A percentile compares a stretch with the other conserved stretches of the same genome.
These are phyloP conservation scores for Aureobasidium namibiae DNA, from an alignment of 2,329 filamentous ascomycete species.

Conservation along the genomic window DNA sequence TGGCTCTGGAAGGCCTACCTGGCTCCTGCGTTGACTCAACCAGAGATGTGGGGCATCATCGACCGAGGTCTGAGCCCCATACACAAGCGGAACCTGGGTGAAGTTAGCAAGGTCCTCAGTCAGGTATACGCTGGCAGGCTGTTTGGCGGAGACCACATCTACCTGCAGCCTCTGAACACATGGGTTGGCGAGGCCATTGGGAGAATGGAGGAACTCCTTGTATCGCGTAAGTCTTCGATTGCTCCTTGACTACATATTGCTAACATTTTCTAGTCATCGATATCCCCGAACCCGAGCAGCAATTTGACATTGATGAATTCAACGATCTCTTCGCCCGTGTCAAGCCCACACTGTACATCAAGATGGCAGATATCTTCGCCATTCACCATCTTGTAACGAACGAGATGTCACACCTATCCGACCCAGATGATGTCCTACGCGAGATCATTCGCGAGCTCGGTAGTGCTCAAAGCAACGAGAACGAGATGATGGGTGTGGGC, in stretches of 20 bases:
- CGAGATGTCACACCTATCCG: conserved; percentile 70
- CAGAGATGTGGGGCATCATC: conserved; percentile 86
- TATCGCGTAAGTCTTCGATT: conserved; percentile 43
- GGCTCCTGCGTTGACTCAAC: conserved; percentile 77
- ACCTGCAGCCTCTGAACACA: conserved; percentile 87
- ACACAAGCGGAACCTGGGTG: conserved; percentile 84
- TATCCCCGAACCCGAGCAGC: conserved; percentile 77
- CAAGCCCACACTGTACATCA: conserved; percentile 98
- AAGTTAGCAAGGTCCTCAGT: conserved; percentile 84
- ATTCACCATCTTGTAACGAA: conserved; percentile 82
- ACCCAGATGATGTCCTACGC: conserved; percentile 78
- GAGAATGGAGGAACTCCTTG: conserved; percentile 66
- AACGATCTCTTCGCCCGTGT: conserved; percentile 95
- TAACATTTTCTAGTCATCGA: conserved; percentile 53
- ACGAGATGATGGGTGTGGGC: conserved; percentile 78
- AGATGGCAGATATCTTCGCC: conserved; percentile 94
- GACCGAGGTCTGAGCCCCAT: conserved; percentile 82
- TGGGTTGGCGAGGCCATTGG: conserved; percentile 82
- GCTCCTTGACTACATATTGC: background rate
- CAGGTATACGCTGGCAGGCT: conserved; percentile 81
- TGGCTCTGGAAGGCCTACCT: conserved; percentile 96
- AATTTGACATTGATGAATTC: conserved; percentile 98
- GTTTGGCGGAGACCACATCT: conserved; percentile 91
- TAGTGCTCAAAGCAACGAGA: conserved; percentile 93
- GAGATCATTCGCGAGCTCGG: conserved; percentile 91